Base-by-base conservation (phyloP, 1,284 basidiomycete genomes). In the Gymnopus androsaceus region DNA sequence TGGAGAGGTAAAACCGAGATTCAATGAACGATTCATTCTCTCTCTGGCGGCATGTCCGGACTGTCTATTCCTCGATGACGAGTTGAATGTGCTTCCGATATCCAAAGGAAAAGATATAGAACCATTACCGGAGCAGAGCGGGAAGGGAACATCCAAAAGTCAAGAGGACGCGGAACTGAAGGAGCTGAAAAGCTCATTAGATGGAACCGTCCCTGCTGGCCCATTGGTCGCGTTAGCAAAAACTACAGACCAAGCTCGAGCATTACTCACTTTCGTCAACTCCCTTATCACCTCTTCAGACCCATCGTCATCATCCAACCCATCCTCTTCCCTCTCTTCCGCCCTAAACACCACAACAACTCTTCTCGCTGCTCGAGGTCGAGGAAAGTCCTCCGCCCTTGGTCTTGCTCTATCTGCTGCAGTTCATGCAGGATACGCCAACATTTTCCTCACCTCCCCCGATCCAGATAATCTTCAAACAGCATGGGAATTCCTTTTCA, bases 381-480 rank as follows among this genome's bases (percentile, higher is more conserved):
- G 97, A 31, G 97, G 97, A 59, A 99, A 99, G 73, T 97, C 94
- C 21, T 96, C 97, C 3, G 93, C 96, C 1, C 79, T 99, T 12
- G 97, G 97, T 51, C 78, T 99, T 42, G 92, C 94, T 0, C 94
- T 99, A 56, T 91, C 96, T 5, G 91, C 94, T 14, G 95, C 97
- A 1, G 79, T 99, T 19, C 92, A 90, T 1, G 92, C 98, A 67
- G 95, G 95, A 17, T 99, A 99, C 72, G 92, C 93, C 55, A 99
- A 99, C 73, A 94, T 99, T 60, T 99, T 99, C 69, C 94, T 99
- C 49, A 99, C 97, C 4, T 95, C 92, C 67, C 97, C 97, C 1
- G 94, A 90, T 67, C 97, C 97, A 1, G 96, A 98, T 73, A 99
- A 99, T 73, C 77, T 99, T 74, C 95, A 92, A 75, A 99, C 96